Evolutionary conservation across 1,284 basidiomycete genomes (phyloP), one percentile per base, ranked within the genome.

Genomic region (Volvariella volvacea): DNA sequence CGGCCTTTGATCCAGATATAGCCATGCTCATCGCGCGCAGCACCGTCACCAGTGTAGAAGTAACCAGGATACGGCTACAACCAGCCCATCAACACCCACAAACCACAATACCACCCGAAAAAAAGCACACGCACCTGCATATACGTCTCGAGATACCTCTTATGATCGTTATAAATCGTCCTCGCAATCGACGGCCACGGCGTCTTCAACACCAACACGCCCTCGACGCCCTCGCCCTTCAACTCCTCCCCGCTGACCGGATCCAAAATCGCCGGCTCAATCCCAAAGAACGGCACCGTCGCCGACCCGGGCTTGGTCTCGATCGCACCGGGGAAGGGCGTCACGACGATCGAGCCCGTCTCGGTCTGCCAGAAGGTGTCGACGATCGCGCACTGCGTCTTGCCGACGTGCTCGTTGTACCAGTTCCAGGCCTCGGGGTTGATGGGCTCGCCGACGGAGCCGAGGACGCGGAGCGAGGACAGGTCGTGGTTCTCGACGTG

Each of bases 341-440:
- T 92, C 50, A 99, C 80, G 51, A 94, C 83, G 66, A 97, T 95
- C 3, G 89, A 92, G 41, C 94, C 95, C 0, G 94, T 98, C 71
- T 99, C 95, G 2, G 95, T 99, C 78, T 98, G 95, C 84, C 90
- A 94, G 70, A 87, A 94, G 1, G 92, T 93, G 66, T 98, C 95
- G 48, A 98, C 93, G 54, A 99, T 88, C 14, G 95, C 92, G 60
- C 92, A 96, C 66, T 98, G 74, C 52, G 71, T 74, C 57, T 80
- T 78, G 22, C 95, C 96, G 46, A 97, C 93, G 60, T 92, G 81
- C 59, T 97, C 92, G 65, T 92, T 89, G 71, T 95, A 97, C 95
- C 95, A 98, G 60, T 94, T 80, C 95, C 96, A 98, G 3, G 95
- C 96, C 65, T 98, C 95, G 21, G 95, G 94, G 70, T 98, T 98